Conservation (phyloP, 495 filamentous ascomycete genomes). For the Daldinia decipiens region DNA sequence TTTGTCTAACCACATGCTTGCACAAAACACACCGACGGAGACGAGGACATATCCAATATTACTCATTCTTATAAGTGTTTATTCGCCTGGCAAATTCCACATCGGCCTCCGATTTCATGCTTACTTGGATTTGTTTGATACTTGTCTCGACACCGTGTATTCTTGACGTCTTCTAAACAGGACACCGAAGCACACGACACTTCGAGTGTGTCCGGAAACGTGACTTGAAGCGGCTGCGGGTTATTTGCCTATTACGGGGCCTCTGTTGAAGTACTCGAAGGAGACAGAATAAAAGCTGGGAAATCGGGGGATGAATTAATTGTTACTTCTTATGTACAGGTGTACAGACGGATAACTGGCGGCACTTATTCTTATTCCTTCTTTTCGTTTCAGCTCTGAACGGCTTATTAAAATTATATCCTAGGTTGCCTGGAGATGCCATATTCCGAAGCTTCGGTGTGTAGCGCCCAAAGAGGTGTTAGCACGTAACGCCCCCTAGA, state of each 20-base stretch:
- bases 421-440: constrained; percentile 10
- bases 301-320: constrained; percentile 18
- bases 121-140: constrained; percentile 1
- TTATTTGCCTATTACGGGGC: constrained; percentile 43
- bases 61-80: neutral
- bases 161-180: neutral
- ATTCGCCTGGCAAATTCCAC: neutral
- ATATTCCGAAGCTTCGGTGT: constrained; percentile 40
- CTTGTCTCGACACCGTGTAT: constrained; percentile 4
- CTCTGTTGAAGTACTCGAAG: constrained; percentile 25
- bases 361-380: constrained; percentile 21
- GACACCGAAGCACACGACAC: constrained; percentile 30
- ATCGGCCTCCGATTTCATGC: neutral
- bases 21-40: constrained; percentile 29
- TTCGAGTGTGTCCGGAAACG: constrained; percentile 19
- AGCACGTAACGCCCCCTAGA: constrained; percentile 40
- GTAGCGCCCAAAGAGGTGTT: constrained; percentile 26
- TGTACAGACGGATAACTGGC: constrained; percentile 32
- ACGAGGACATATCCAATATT: neutral
- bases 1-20: constrained; percentile 32
- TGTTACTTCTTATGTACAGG: constrained; percentile 31
- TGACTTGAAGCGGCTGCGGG: constrained; percentile 38
- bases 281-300: constrained; percentile 23
- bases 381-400: constrained; percentile 39
- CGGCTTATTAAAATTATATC: constrained; percentile 14